These are phyloP conservation scores for Naganishia sp. DNA, from an alignment of 1,284 basidiomycete species.

Conservation along the genomic window DNA sequence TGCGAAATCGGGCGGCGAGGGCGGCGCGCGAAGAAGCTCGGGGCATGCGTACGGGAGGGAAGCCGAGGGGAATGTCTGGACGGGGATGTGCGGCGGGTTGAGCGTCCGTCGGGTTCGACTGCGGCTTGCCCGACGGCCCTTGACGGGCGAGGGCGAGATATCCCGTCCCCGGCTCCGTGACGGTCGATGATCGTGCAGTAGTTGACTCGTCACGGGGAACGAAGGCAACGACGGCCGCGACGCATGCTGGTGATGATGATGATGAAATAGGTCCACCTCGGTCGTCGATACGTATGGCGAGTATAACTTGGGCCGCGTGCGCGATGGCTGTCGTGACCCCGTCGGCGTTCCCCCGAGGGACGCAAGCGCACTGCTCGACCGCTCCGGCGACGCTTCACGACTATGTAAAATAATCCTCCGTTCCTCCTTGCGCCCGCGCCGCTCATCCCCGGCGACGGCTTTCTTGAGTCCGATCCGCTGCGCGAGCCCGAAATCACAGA, in stretches of 20 bases:
- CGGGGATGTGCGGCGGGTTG: not conserved
- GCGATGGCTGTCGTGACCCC: slow-evolving; percentile 16
- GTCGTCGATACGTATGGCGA: slow-evolving; percentile 22
- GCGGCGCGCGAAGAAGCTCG: slow-evolving; percentile 63
- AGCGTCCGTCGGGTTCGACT: slow-evolving; percentile 2
- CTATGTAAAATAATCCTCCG: slow-evolving; percentile 27
- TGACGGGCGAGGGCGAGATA: slow-evolving; percentile 12
- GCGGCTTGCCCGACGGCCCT: slow-evolving; percentile 12
- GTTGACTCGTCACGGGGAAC: slow-evolving; percentile 19
- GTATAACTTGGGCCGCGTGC: slow-evolving; percentile 22
- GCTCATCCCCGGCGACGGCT: slow-evolving; percentile 5
- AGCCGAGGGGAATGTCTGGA: slow-evolving; percentile 65
- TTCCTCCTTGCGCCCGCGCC: slow-evolving; percentile 24
- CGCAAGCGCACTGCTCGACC: not conserved
- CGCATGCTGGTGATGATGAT: not conserved
- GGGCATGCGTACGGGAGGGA: slow-evolving; percentile 88
- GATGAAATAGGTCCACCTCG: slow-evolving; percentile 6
- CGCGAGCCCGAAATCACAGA: slow-evolving; percentile 53
- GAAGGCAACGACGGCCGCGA: slow-evolving; percentile 2
- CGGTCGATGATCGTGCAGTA: slow-evolving; percentile 9
- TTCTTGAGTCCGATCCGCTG: slow-evolving; percentile 35
- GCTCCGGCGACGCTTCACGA: slow-evolving; percentile 23
- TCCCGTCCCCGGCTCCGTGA: slow-evolving; percentile 16
- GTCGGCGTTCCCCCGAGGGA: not conserved
- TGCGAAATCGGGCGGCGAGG: slow-evolving; percentile 54